phyloP scores from a whole-genome alignment of 2,329 filamentous ascomycete species.

The Trichophyton verrucosum region DNA sequence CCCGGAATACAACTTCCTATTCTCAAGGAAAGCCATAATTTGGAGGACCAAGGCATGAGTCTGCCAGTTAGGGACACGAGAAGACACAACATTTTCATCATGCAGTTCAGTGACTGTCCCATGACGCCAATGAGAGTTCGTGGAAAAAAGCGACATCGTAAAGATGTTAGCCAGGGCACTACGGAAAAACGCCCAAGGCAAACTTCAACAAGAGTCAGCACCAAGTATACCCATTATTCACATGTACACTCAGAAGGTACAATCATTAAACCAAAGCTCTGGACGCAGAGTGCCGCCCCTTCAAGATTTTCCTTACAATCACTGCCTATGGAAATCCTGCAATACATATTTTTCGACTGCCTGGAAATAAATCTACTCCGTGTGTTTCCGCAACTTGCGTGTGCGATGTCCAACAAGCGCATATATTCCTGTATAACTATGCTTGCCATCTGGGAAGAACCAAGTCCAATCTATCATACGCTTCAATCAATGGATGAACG shows the following conservation, averaged over 20 bases:
- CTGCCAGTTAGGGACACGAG: neutral
- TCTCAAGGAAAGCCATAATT: too few relatives aligned
- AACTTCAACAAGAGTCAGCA: neutral
- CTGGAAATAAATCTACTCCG: conserved; percentile 35
- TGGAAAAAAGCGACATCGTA: conserved; percentile 6
- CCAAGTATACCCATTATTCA: neutral
- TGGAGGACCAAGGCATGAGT: too few relatives aligned
- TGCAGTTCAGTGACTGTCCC: neutral
- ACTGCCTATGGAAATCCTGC: conserved; percentile 40
- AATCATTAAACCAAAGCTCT: neutral
- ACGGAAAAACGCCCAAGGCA: too few relatives aligned
- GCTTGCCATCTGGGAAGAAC: conserved; percentile 30
- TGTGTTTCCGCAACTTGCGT: conserved; percentile 31
- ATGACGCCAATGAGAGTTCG: conserved; percentile 24
- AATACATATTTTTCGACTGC: conserved; percentile 40
- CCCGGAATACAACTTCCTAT: too few relatives aligned
- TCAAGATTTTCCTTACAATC: conserved; percentile 26
- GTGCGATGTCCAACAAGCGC: conserved; percentile 28
- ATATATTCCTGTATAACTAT: conserved; percentile 32
- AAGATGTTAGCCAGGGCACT: neutral
- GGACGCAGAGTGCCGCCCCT: too few relatives aligned
- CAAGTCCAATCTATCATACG: neutral
- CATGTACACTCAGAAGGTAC: neutral
- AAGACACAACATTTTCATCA: neutral
- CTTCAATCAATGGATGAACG: neutral